Conservation (phyloP, 129 eudicot species). For the Chrysanthemum lavandulifolium region DNA sequence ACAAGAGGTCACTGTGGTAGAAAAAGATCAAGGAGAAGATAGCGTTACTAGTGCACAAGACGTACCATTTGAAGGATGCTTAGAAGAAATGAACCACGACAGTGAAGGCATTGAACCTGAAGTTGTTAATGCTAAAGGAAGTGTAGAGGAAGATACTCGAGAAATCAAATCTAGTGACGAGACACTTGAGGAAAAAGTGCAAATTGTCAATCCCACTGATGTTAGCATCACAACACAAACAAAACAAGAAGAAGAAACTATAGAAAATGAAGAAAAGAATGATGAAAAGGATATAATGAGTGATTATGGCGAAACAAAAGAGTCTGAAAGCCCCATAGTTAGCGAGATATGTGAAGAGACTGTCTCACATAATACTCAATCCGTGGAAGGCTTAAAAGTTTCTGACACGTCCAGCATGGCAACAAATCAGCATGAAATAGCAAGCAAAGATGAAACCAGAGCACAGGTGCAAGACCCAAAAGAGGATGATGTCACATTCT, state of each 20-base stretch:
- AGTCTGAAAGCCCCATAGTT: neutral
- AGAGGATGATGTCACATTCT: conserved; percentile 11
- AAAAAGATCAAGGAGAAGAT: neutral
- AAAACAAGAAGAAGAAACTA: conserved; percentile 6
- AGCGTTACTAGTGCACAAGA: neutral
- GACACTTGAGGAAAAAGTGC: neutral
- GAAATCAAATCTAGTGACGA: neutral
- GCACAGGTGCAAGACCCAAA: conserved; percentile 15
- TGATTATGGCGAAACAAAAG: conserved; percentile 19
- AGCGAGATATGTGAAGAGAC: conserved; percentile 13
- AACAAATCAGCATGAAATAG: conserved; percentile 8
- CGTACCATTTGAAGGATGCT: neutral
- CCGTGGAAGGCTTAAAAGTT: conserved; percentile 22
- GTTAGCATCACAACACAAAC: conserved; percentile 19
- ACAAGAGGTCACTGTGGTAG: too few relatives aligned
- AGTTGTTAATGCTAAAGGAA: conserved; percentile 4
- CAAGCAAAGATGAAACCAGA: conserved; percentile 13
- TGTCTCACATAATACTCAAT: neutral
- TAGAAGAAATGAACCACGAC: conserved; percentile 17
- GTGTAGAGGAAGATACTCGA: conserved; percentile 16
- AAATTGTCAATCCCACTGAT: neutral
- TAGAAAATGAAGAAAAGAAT: neutral
- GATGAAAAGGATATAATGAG: conserved; percentile 13
- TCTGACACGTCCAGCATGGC: neutral
- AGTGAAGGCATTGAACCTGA: neutral